phyloP scores from a whole-genome alignment of 2,329 filamentous ascomycete genomes.

The Aureobasidium sp. region DNA sequence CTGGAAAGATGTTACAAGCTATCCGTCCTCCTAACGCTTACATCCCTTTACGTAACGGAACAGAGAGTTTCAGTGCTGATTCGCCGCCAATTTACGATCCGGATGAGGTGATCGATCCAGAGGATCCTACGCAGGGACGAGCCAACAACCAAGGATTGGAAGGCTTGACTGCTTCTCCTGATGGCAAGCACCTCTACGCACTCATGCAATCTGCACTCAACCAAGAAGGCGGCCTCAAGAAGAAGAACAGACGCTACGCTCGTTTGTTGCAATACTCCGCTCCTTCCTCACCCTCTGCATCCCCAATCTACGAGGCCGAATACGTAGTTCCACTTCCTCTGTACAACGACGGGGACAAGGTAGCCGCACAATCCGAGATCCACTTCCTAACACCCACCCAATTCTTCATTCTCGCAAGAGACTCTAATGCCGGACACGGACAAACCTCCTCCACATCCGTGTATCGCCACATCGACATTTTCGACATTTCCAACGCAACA shows the following conservation, averaged over 20 bases:
- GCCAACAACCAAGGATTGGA: slow-evolving; percentile 71
- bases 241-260: slow-evolving; percentile 47
- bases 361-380: slow-evolving; percentile 61
- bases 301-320: slow-evolving; percentile 44
- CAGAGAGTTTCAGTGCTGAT: slow-evolving; percentile 53
- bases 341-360: slow-evolving; percentile 43
- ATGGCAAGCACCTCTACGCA: slow-evolving; percentile 56
- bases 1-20: slow-evolving; percentile 53
- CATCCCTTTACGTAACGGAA: slow-evolving; percentile 55
- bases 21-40: slow-evolving; percentile 58
- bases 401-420: slow-evolving; percentile 59
- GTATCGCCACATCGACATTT: slow-evolving; percentile 62
- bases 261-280: slow-evolving; percentile 57
- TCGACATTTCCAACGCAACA: slow-evolving; percentile 55
- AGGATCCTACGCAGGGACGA: slow-evolving; percentile 52
- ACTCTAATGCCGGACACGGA: slow-evolving; percentile 53
- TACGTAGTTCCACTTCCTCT: slow-evolving; percentile 59
- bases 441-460: slow-evolving; percentile 41
- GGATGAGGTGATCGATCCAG: slow-evolving; percentile 41
- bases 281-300: slow-evolving; percentile 36
- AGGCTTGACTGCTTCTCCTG: slow-evolving; percentile 53
- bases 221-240: slow-evolving; percentile 52
- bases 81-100: slow-evolving; percentile 54
- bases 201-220: slow-evolving; percentile 58
- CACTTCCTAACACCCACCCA: slow-evolving; percentile 54